These are phyloP conservation scores for Aspergillus sparsus DNA, from an alignment of 495 filamentous ascomycete species.

Conservation along the genomic window DNA sequence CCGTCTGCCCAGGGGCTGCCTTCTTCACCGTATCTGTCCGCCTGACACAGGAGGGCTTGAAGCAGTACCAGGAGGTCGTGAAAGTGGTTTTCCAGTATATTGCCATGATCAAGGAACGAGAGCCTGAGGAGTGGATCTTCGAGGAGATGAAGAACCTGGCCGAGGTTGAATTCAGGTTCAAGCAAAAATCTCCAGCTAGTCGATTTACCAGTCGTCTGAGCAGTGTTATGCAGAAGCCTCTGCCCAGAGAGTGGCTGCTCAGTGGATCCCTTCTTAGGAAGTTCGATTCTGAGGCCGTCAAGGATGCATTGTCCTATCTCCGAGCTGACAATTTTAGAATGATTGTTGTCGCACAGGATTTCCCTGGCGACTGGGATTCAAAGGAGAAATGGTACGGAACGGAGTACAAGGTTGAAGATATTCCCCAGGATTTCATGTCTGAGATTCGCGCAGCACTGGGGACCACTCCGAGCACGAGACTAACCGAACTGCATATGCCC, in stretches of 20 bases:
- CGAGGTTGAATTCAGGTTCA: constrained; percentile 92
- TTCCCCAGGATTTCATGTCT: constrained; percentile 71
- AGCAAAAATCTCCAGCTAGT: constrained; percentile 86
- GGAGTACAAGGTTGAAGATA: constrained; percentile 82
- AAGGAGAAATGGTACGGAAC: constrained; percentile 99
- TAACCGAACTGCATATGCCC: constrained; percentile 77
- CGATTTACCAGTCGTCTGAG: constrained; percentile 83
- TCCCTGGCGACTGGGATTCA: constrained; percentile 79
- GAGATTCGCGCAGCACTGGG: constrained; percentile 65
- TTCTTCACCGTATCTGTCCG: constrained; percentile 80
- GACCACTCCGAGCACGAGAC: constrained; percentile 57
- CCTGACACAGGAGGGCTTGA: constrained; percentile 82
- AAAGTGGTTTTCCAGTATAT: constrained; percentile 95
- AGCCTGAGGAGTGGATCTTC: constrained; percentile 89
- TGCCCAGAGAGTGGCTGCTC: constrained; percentile 82
- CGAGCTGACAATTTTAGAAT: constrained; percentile 88
- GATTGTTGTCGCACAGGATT: constrained; percentile 76
- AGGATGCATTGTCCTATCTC: constrained; percentile 71
- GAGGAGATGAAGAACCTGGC: constrained; percentile 86
- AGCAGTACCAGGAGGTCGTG: constrained; percentile 81
- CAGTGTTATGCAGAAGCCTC: constrained; percentile 83
- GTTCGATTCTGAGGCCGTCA: constrained; percentile 76
- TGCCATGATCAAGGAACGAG: constrained; percentile 75
- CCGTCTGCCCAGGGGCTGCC: constrained; percentile 79
- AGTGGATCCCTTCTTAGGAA: constrained; percentile 74